Evolutionary conservation across 495 filamentous ascomycete genomes (phyloP).

Genomic region (Daldinia childiae): DNA sequence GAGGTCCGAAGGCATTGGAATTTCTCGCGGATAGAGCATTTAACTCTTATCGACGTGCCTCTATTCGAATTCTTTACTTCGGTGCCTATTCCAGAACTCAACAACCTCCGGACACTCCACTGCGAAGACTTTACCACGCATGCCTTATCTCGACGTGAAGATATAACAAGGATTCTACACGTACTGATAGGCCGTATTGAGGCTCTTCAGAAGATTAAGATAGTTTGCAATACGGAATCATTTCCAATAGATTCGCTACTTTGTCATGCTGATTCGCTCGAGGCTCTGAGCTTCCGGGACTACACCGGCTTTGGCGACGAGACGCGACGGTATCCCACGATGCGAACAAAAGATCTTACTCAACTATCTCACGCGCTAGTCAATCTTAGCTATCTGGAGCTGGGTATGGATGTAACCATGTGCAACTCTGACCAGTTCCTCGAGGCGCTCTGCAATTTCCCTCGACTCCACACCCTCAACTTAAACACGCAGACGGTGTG

Average conservation of each 20-base stretch:
- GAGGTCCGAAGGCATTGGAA: constrained; percentile 45
- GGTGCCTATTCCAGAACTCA: constrained; percentile 33
- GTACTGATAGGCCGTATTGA: constrained; percentile 35
- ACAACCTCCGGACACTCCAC: constrained; percentile 34
- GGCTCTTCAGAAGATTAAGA: constrained; percentile 31
- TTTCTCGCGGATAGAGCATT: constrained; percentile 41
- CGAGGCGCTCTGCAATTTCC: constrained; percentile 28
- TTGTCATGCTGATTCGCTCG: constrained; percentile 36
- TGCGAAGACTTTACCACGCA: constrained; percentile 44
- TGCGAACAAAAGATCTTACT: constrained; percentile 29
- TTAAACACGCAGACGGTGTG: constrained; percentile 46
- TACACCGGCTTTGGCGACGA: constrained; percentile 44
- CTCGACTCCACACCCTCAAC: constrained; percentile 30
- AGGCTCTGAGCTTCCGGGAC: constrained; percentile 41
- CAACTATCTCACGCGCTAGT: constrained; percentile 27
- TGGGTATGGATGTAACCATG: constrained; percentile 40
- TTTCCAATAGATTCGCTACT: constrained; percentile 41
- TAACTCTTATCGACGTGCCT: constrained; percentile 46
- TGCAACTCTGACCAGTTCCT: constrained; percentile 32
- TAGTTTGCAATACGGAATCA: constrained; percentile 36
- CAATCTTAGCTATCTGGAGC: constrained; percentile 33
- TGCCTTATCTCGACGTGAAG: constrained; percentile 23
- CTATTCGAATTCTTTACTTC: constrained; percentile 44
- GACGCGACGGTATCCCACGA: constrained; percentile 36
- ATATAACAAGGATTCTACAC: constrained; percentile 37